These are phyloP conservation scores for Ampelomyces quisqualis DNA, from an alignment of 2,329 filamentous ascomycete species.

Conservation along the genomic window DNA sequence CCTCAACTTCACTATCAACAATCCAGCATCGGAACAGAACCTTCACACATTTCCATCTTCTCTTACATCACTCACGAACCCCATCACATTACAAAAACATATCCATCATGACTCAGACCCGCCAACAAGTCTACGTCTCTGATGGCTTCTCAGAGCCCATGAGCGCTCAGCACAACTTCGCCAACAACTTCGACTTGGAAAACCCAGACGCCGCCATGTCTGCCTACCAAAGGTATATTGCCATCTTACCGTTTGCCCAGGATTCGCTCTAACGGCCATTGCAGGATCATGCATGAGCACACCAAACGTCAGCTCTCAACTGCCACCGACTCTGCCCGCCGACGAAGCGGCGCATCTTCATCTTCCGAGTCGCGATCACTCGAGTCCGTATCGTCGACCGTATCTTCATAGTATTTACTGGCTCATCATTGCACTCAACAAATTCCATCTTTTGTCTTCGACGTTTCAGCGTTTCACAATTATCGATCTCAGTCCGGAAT, in stretches of 20 bases:
- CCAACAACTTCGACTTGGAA: slow-evolving; percentile 47
- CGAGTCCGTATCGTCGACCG: slow-evolving; percentile 23
- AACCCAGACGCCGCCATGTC: slow-evolving; percentile 44
- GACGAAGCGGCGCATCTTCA: slow-evolving; percentile 33
- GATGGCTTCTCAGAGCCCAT: slow-evolving; percentile 46
- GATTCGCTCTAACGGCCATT: slow-evolving; percentile 11
- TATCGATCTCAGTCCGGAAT: slow-evolving; percentile 4
- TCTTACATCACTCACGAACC: neutral
- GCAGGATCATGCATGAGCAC: slow-evolving; percentile 55
- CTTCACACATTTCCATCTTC: neutral
- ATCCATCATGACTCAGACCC: slow-evolving; percentile 22
- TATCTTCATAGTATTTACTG: slow-evolving; percentile 13
- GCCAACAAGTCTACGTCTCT: slow-evolving; percentile 41
- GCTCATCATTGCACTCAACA: neutral
- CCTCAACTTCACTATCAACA: neutral
- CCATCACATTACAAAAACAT: slow-evolving; percentile 13
- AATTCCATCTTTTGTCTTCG: slow-evolving; percentile 7
- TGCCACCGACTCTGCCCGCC: slow-evolving; percentile 48
- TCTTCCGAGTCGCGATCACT: slow-evolving; percentile 1
- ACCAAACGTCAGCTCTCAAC: slow-evolving; percentile 52
- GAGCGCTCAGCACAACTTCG: slow-evolving; percentile 48
- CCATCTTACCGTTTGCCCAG: neutral
- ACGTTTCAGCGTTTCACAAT: slow-evolving; percentile 13
- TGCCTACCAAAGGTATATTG: slow-evolving; percentile 48
- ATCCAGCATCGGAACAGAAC: neutral